Percentiles rank a stretch among this genome's conserved stretches.
These are phyloP conservation scores for Talaromyces verruculosus DNA, from an alignment of 2,329 filamentous ascomycete species.

Conservation along the genomic window DNA sequence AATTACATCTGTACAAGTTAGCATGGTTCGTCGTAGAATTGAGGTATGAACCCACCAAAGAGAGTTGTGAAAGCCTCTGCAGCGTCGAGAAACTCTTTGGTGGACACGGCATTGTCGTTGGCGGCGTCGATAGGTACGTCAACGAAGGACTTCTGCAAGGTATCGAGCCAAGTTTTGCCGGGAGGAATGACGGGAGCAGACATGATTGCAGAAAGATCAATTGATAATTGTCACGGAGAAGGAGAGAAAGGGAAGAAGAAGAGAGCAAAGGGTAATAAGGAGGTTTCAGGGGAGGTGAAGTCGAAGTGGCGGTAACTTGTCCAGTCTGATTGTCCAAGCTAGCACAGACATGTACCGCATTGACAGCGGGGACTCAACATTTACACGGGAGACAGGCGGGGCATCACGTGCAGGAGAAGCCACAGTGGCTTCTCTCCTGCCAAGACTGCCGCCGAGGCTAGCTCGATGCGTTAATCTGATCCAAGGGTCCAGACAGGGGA, in stretches of 20 bases:
- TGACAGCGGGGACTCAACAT: background rate
- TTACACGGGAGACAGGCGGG: background rate
- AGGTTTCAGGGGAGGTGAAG: background rate
- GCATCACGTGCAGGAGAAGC: background rate
- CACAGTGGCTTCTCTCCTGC: constrained; percentile 4
- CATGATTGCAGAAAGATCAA: constrained; percentile 44
- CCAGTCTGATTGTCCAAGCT: background rate
- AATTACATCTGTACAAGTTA: constrained; percentile 52
- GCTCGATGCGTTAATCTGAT: background rate
- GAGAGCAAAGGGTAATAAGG: background rate
- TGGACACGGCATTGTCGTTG: constrained; percentile 75
- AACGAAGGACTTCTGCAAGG: constrained; percentile 77
- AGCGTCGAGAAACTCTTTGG: constrained; percentile 86
- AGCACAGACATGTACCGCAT: constrained; percentile 1
- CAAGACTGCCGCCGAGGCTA: background rate
- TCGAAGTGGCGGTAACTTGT: constrained; percentile 9
- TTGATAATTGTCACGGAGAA: background rate
- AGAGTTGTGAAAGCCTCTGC: constrained; percentile 81
- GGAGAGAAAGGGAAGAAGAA: constrained; percentile 17
- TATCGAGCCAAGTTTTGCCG: constrained; percentile 80
- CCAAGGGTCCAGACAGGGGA: background rate
- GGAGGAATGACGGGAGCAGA: constrained; percentile 54
- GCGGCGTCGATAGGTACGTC: constrained; percentile 74
- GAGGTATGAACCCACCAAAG: constrained; percentile 62
- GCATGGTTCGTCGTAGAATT: background rate